phyloP scores from a whole-genome alignment of 371 early-diverging fungal species.

The Dinochytrium kinnereticum region DNA sequence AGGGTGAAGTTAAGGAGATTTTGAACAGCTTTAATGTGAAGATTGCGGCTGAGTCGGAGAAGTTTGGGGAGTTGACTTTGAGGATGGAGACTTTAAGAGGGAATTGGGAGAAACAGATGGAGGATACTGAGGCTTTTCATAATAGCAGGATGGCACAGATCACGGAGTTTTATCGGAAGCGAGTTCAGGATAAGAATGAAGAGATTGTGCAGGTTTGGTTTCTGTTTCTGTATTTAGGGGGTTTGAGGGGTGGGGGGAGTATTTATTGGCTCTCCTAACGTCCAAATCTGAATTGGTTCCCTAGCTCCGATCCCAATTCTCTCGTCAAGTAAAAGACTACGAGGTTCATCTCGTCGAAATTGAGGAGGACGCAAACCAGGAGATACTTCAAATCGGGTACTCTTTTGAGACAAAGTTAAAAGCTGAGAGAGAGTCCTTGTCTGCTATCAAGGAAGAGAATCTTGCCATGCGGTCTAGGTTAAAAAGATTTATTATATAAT shows the following conservation, averaged over 20 bases:
- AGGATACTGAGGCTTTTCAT: constrained; percentile 40
- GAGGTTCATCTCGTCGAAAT: constrained; percentile 40
- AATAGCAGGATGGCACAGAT: constrained; percentile 35
- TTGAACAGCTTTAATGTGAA: constrained; percentile 43
- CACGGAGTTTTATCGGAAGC: constrained; percentile 38
- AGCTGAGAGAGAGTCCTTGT: constrained; percentile 39
- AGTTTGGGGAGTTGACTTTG: constrained; percentile 41
- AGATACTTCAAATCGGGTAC: constrained; percentile 42
- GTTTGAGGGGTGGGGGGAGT: too few species aligned
- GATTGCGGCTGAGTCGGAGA: constrained; percentile 52
- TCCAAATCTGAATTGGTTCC: too few species aligned
- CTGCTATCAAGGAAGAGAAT: constrained; percentile 50
- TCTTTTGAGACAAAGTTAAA: constrained; percentile 49
- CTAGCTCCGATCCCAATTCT: constrained; percentile 31
- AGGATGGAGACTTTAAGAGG: constrained; percentile 38
- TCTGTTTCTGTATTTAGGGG: too few species aligned
- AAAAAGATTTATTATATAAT: too few species aligned
- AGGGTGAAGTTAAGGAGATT: constrained; percentile 45
- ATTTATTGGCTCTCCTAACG: too few species aligned
- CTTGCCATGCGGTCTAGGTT: constrained; percentile 36
- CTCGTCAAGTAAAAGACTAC: constrained; percentile 28
- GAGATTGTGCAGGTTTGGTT: constrained; percentile 32
- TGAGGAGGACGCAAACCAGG: constrained; percentile 46
- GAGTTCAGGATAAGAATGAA: constrained; percentile 41
- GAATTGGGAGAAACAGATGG: constrained; percentile 54